Conservation (phyloP, 2,329 filamentous ascomycete species). For the Hirsutella minnesotensis region DNA sequence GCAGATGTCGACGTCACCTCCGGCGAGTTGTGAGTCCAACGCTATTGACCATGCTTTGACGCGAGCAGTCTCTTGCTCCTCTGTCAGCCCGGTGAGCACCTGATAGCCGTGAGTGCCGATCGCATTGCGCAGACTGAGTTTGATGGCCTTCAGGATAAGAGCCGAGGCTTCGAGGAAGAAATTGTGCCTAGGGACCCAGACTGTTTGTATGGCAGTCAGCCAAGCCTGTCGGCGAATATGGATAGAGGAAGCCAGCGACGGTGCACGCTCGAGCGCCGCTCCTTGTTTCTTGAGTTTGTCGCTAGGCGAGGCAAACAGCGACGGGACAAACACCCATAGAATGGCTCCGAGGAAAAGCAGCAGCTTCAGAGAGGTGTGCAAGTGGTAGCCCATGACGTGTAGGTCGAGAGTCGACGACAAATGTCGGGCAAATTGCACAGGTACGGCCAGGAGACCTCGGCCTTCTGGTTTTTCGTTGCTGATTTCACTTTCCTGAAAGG, state of each 20-base stretch:
- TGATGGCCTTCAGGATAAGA: conserved; percentile 66
- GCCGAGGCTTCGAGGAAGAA: conserved; percentile 79
- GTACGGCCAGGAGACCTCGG: conserved; percentile 54
- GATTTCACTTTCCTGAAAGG: conserved; percentile 55
- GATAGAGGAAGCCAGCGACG: conserved; percentile 69
- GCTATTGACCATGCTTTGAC: conserved; percentile 91
- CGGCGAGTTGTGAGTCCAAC: conserved; percentile 82
- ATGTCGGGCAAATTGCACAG: conserved; percentile 42
- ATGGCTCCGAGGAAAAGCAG: conserved; percentile 40
- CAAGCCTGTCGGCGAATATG: conserved; percentile 80
- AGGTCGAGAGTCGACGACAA: conserved; percentile 37
- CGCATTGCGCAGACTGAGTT: conserved; percentile 67
- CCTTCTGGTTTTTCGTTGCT: conserved; percentile 52
- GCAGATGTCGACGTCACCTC: conserved; percentile 81
- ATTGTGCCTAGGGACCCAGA: conserved; percentile 81
- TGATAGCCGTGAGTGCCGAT: conserved; percentile 71
- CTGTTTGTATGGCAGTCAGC: conserved; percentile 85
- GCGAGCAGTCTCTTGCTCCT: conserved; percentile 75
- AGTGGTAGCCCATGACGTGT: conserved; percentile 41
- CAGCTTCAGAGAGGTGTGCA: conserved; percentile 40
- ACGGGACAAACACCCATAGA: conserved; percentile 43
- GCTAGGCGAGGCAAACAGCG: conserved; percentile 30
- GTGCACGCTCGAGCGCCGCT: conserved; percentile 38
- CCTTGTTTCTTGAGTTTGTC: conserved; percentile 42
- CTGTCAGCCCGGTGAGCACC: conserved; percentile 64